phyloP scores from a whole-genome alignment of 805 yeast species.

The Sugiyamaella lignohabitans region DNA sequence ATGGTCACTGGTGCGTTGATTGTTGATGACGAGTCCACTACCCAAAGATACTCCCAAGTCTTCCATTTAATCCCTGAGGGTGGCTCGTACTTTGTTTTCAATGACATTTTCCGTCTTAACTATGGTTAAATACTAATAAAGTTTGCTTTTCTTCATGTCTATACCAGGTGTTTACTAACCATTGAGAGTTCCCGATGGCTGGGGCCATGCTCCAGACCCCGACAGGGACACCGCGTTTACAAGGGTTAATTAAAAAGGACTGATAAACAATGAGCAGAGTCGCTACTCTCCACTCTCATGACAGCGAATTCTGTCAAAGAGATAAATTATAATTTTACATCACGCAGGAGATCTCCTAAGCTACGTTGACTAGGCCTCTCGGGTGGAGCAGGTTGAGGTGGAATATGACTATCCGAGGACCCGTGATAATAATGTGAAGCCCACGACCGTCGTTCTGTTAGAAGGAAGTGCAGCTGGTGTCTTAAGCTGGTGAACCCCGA shows the following conservation, averaged over 20 bases:
- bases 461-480: slow-evolving; percentile 32
- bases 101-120: slow-evolving; percentile 93
- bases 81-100: slow-evolving; percentile 85
- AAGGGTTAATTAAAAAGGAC: too few species aligned
- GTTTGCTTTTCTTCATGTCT: too few species aligned
- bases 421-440: neutral
- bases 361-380: neutral
- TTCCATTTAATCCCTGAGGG: slow-evolving; percentile 95
- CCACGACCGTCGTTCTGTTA: slow-evolving; percentile 25
- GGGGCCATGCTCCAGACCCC: too few species aligned
- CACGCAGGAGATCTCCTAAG: neutral
- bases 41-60: slow-evolving; percentile 95
- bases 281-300: too few species aligned
- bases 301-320: too few species aligned
- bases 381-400: neutral
- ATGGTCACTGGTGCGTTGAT: slow-evolving; percentile 96
- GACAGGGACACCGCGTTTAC: too few species aligned
- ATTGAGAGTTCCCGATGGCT: too few species aligned
- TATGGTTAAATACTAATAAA: neutral
- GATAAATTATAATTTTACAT: neutral
- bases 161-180: too few species aligned
- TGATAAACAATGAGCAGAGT: too few species aligned
- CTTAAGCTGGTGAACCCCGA: slow-evolving; percentile 30
- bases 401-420: neutral
- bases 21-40: slow-evolving; percentile 88